A percentile compares a stretch with the other conserved stretches of the same genome.
These are phyloP conservation scores for Artemisia annua DNA, from an alignment of 129 eudicot species.

Conservation along the genomic window DNA sequence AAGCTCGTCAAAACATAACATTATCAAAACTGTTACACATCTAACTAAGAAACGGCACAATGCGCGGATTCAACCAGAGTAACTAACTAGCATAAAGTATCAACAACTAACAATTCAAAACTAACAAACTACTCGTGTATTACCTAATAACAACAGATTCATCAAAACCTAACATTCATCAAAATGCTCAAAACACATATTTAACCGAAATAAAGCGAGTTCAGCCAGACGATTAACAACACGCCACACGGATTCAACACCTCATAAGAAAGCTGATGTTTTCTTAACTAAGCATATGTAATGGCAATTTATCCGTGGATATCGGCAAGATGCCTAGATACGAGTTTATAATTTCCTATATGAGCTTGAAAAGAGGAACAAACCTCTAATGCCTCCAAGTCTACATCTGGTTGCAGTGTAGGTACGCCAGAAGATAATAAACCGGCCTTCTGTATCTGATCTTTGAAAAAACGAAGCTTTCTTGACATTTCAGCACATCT, in stretches of 20 bases:
- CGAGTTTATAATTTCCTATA: background rate
- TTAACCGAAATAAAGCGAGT: background rate
- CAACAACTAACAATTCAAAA: no score
- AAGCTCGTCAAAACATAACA: no score
- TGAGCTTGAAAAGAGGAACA: constrained; percentile 4
- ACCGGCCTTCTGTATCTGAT: constrained; percentile 89
- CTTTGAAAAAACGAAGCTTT: constrained; percentile 84
- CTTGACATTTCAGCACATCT: constrained; percentile 99
- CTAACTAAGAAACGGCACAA: no score
- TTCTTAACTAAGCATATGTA: constrained; percentile 6
- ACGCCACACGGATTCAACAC: background rate
- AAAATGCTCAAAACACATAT: constrained; percentile 11
- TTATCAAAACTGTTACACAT: no score
- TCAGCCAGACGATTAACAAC: no score
- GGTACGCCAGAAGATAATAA: constrained; percentile 58
- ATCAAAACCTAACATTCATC: constrained; percentile 2
- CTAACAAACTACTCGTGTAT: no score
- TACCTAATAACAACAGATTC: background rate
- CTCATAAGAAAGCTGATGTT: constrained; percentile 1
- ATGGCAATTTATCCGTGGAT: constrained; percentile 1
- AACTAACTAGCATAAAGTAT: no score
- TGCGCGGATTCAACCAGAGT: no score
- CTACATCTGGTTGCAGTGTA: constrained; percentile 66
- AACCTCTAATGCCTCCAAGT: constrained; percentile 93
- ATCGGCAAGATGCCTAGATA: background rate